Conservation (phyloP, 2,329 filamentous ascomycete species). For the Cadophora sp. region DNA sequence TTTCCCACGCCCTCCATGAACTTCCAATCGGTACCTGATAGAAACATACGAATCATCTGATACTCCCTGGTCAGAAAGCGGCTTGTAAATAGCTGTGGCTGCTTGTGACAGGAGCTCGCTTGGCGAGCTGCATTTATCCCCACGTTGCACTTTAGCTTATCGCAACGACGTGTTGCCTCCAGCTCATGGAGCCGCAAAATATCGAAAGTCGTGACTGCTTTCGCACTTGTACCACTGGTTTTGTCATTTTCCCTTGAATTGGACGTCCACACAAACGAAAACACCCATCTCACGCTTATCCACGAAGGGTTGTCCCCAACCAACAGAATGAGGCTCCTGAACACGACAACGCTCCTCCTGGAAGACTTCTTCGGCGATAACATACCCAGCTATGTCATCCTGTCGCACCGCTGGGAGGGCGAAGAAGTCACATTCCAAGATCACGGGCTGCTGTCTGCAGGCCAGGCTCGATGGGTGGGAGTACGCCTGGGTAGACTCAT, state of each 20-base stretch:
- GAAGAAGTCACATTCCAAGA: slow-evolving; percentile 11
- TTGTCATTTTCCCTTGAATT: too few species aligned
- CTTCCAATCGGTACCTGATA: too few species aligned
- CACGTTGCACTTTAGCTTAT: background rate
- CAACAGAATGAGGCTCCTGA: slow-evolving; percentile 9
- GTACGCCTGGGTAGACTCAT: slow-evolving; percentile 18
- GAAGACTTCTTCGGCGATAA: slow-evolving; percentile 5
- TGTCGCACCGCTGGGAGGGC: slow-evolving; percentile 15
- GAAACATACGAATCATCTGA: background rate
- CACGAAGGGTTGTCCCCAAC: background rate
- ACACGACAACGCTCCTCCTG: slow-evolving; percentile 5
- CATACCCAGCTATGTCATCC: slow-evolving; percentile 5
- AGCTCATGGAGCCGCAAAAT: too few species aligned
- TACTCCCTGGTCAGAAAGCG: background rate
- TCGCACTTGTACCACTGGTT: too few species aligned
- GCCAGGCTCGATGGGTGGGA: slow-evolving; percentile 2
- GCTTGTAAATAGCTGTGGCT: background rate
- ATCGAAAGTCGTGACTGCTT: too few species aligned
- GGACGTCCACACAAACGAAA: too few species aligned
- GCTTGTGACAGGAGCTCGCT: background rate
- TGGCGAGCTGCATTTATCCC: background rate
- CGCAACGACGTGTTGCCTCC: background rate
- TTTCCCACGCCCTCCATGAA: too few species aligned
- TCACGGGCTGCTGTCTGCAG: background rate
- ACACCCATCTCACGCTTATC: background rate